Evolutionary conservation across 306 rosid genomes (phyloP), one percentile per base, ranked within the genome.

Genomic region (Vigna mungo): DNA sequence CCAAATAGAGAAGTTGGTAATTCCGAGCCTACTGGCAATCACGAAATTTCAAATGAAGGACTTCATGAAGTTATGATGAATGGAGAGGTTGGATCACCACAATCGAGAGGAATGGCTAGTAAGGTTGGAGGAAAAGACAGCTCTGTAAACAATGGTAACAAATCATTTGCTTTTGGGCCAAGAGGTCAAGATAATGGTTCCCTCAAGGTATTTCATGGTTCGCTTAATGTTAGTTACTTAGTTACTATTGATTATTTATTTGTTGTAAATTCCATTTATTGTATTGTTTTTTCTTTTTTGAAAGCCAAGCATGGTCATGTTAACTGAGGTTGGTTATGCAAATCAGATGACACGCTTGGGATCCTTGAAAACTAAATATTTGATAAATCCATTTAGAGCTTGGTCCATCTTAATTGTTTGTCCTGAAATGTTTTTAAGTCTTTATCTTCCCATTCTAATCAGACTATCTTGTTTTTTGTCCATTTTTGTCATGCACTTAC

Each of bases 121-220:
- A 90, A 86, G 79, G 72, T 74, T 82, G 96, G 87, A 68, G 97
- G 87, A 76, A 92, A 86, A 70, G 91, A 84, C 75, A 86, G 61
- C 67, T 86, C 89, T 70, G 41, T 74, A 46, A 83, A 80, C 61
- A 77, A 74, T 84, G 86, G 84, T 43, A 85, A 72, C 79, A 89
- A 81, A 78, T 70, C 98, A 56, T 89, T 88, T 78, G 89, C 88
- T 81, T 92, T 92, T 68, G 94, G 86, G 78, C 79, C 87, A 81
- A 91, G 89, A 87, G 88, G 76, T 79, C 97, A 85, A 56, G 97
- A 88, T 71, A 78, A 76, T 77, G 83, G 85, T 87, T 81, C 91
- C 80, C 80, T 84, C 59, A 89, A 85, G 99, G 99, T 59, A 66
- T 70, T 64, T 16, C 27, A 25, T 2, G 27, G 27, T 25, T 25